A percentile compares a stretch with the other conserved stretches of the same genome.
Conservation (phyloP, 306 rosid genomes). For the Malus asiatica region DNA sequence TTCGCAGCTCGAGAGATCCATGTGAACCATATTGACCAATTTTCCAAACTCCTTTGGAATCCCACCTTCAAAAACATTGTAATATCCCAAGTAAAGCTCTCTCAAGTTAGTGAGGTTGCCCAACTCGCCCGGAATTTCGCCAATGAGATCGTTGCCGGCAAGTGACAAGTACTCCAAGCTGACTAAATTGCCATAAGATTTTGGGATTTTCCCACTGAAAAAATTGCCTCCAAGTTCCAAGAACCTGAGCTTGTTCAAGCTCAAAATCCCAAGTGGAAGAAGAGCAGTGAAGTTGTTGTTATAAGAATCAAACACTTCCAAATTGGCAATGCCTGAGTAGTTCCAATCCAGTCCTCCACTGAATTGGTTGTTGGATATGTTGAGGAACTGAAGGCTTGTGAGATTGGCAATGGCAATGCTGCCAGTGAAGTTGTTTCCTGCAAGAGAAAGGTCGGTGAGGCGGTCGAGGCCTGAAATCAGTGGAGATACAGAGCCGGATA, state of each 20-base stretch:
- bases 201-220: conserved; percentile 59
- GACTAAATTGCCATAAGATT: conserved; percentile 43
- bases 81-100: conserved; percentile 62
- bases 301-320: conserved; percentile 68
- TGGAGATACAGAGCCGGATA: conserved; percentile 59
- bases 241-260: conserved; percentile 44
- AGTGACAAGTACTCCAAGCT: conserved; percentile 64
- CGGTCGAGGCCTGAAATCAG: conserved; percentile 47
- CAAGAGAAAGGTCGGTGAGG: conserved; percentile 54
- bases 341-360: conserved; percentile 56
- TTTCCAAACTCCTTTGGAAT: conserved; percentile 66
- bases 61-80: conserved; percentile 72
- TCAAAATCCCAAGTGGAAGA: conserved; percentile 51
- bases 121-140: conserved; percentile 62
- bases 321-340: conserved; percentile 39
- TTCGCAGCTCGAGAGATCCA: conserved; percentile 66
- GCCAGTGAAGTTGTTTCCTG: conserved; percentile 73
- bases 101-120: conserved; percentile 66
- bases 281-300: conserved; percentile 64
- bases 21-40: conserved; percentile 46
- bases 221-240: conserved; percentile 80
- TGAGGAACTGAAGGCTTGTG: conserved; percentile 49
- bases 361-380: conserved; percentile 70
- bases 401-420: conserved; percentile 44
- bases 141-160: conserved; percentile 61